phyloP scores from a whole-genome alignment of 352 stramenopile genomes.

The Phytophthora idaei region DNA sequence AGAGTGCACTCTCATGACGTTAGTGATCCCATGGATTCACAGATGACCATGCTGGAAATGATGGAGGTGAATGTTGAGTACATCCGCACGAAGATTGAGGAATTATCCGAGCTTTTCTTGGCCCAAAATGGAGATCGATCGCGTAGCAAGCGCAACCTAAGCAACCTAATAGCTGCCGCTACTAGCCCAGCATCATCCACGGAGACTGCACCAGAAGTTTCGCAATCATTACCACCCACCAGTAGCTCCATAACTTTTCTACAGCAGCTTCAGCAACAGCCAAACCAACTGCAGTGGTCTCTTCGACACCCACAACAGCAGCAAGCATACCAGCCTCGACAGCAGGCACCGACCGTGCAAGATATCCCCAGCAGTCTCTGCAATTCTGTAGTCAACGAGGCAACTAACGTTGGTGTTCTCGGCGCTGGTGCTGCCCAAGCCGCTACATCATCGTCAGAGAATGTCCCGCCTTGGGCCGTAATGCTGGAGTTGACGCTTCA shows the following conservation, averaged over 20 bases:
- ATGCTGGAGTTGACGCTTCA: constrained; percentile 60
- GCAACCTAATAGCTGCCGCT: constrained; percentile 19
- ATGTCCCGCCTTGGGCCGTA: constrained; percentile 53
- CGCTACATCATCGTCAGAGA: constrained; percentile 14
- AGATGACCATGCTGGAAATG: constrained; percentile 88
- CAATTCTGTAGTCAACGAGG: constrained; percentile 2
- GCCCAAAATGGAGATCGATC: constrained; percentile 22
- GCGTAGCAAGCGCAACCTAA: constrained; percentile 21
- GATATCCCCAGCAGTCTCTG: constrained; percentile 3
- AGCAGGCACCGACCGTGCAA: constrained; percentile 18
- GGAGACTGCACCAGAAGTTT: too few relatives aligned
- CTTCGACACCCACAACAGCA: constrained; percentile 13
- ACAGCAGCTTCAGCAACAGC: constrained; percentile 28
- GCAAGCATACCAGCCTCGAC: constrained; percentile 12
- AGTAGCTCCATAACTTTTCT: constrained; percentile 11
- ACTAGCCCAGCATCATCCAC: neutral
- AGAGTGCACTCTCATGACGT: constrained; percentile 69
- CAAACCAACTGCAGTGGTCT: constrained; percentile 5
- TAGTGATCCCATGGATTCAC: constrained; percentile 79
- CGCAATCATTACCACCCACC: neutral
- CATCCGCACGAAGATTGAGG: constrained; percentile 81
- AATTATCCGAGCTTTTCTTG: constrained; percentile 51
- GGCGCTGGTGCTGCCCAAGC: constrained; percentile 3
- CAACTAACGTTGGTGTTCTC: neutral
- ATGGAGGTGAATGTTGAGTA: constrained; percentile 88